Conservation (phyloP, 306 rosid genomes). For the Trifolium fragiferum region DNA sequence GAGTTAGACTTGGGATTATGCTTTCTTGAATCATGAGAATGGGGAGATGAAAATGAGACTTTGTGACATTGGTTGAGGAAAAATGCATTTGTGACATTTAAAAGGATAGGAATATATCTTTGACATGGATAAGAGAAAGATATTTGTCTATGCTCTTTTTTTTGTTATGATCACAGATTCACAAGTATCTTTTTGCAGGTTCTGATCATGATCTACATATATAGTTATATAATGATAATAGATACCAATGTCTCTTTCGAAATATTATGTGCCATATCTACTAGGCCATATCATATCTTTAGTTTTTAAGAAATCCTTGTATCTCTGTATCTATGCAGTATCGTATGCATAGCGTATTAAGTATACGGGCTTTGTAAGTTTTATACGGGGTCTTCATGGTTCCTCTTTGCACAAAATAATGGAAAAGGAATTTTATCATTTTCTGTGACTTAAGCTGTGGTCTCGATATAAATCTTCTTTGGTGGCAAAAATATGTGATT, state of each 20-base stretch:
- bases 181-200: neutral
- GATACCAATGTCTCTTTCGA: neutral
- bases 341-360: neutral
- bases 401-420: constrained; percentile 16
- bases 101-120: neutral
- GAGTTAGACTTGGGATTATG: neutral
- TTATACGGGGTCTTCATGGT: neutral
- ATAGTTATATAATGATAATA: neutral
- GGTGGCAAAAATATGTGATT: neutral
- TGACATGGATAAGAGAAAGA: neutral
- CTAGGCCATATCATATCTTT: neutral
- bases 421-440: constrained; percentile 12
- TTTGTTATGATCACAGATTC: neutral
- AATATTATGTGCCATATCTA: neutral
- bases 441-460: constrained; percentile 11
- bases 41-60: neutral
- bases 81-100: neutral
- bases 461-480: constrained; percentile 8
- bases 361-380: neutral
- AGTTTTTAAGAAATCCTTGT: neutral
- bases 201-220: neutral
- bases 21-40: neutral
- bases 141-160: neutral
- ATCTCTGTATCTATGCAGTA: neutral
- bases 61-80: neutral